Conservation (phyloP, 345 rosid genomes). For the Psidium friedrichsthalianum region DNA sequence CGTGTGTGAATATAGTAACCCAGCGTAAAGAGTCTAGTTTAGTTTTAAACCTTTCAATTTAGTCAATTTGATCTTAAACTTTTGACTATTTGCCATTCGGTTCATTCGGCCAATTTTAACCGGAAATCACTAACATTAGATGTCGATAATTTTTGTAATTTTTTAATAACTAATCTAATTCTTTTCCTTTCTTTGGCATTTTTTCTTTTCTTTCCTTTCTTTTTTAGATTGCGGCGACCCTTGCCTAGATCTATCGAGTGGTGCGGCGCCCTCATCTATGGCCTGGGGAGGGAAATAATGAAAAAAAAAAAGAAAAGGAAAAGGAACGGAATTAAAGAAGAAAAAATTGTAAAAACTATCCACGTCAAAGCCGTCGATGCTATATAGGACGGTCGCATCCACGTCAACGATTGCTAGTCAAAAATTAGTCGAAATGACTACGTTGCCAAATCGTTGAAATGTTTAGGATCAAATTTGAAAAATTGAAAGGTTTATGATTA, state of each 20-base stretch:
- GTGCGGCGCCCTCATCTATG: too few species aligned
- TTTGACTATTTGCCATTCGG: background rate
- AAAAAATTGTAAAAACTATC: too few species aligned
- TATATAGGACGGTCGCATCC: accelerated
- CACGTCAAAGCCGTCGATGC: too few species aligned
- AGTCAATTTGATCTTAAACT: accelerated
- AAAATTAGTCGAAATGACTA: too few species aligned
- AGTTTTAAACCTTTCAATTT: accelerated
- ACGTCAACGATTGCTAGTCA: too few species aligned
- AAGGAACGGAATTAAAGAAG: too few species aligned
- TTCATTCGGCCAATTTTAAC: accelerated
- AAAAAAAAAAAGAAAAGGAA: too few species aligned
- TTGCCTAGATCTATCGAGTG: too few species aligned
- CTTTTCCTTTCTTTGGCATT: background rate
- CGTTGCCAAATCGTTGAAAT: background rate
- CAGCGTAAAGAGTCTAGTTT: too few species aligned
- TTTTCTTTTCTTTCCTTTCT: background rate
- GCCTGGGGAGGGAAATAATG: too few species aligned
- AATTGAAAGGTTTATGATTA: accelerated
- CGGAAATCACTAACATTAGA: accelerated
- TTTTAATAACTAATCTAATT: background rate
- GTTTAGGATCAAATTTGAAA: background rate
- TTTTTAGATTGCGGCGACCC: background rate
- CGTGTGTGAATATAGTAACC: too few species aligned
- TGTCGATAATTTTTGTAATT: background rate